Percentiles rank a stretch among this genome's conserved stretches.
Conservation (phyloP, 2,329 filamentous ascomycete genomes). For the Xenoacremonium recifei region DNA sequence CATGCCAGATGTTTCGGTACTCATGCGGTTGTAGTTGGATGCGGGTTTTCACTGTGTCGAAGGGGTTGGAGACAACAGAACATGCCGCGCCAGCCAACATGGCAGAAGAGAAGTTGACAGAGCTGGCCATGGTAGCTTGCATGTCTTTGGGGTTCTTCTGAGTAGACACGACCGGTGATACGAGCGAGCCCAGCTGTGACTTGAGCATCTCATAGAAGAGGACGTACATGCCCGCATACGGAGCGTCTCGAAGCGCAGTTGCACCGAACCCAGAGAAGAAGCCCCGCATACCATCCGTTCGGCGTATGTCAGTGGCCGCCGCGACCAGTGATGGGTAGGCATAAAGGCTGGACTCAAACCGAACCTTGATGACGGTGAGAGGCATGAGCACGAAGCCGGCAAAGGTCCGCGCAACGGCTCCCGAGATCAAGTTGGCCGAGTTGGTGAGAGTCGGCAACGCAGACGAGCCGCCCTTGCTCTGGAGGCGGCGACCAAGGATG, state of each 20-base stretch:
- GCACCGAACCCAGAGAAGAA: conserved; percentile 95
- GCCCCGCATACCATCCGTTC: conserved; percentile 71
- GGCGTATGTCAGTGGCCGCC: conserved; percentile 73
- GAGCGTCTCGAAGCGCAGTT: conserved; percentile 90
- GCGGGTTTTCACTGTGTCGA: conserved; percentile 93
- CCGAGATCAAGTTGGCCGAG: conserved; percentile 79
- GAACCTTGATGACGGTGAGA: conserved; percentile 92
- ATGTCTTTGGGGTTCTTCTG: conserved; percentile 23
- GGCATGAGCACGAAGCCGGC: conserved; percentile 94
- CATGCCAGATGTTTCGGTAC: conserved; percentile 81
- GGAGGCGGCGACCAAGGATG: conserved; percentile 20
- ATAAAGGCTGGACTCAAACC: conserved; percentile 89
- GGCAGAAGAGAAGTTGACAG: conserved; percentile 84
- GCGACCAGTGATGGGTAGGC: conserved; percentile 72
- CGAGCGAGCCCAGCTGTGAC: conserved; percentile 46
- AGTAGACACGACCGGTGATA: conserved; percentile 9
- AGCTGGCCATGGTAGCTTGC: conserved; percentile 42
- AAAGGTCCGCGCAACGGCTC: conserved; percentile 77
- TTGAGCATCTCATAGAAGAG: conserved; percentile 89
- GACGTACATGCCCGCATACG: conserved; percentile 93
- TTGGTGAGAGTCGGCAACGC: conserved; percentile 80
- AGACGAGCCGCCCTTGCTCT: conserved; percentile 51
- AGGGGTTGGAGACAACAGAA: conserved; percentile 90
- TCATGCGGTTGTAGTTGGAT: conserved; percentile 83
- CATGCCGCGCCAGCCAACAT: conserved; percentile 78